Percentiles rank a stretch among this genome's conserved stretches.
phyloP scores from a whole-genome alignment of 179 eudicot genomes.

The Beta macrorhiza region DNA sequence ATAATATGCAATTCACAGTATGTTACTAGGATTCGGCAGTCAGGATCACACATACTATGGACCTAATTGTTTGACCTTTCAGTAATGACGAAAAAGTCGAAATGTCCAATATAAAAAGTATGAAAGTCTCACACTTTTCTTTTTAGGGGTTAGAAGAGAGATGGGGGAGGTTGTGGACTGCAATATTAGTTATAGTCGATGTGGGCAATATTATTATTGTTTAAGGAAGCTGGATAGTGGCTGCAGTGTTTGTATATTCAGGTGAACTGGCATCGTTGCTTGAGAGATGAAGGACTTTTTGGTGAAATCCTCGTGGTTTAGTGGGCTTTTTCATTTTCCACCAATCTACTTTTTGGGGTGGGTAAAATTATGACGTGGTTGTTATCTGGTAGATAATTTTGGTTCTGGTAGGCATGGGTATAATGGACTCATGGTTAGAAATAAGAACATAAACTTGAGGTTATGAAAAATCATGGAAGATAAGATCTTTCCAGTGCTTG shows the following conservation, averaged over 20 bases:
- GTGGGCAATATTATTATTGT: too few species aligned
- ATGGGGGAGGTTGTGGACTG: not conserved
- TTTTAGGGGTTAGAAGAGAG: not conserved
- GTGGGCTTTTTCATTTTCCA: too few species aligned
- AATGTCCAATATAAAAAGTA: not conserved
- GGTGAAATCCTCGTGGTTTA: too few species aligned
- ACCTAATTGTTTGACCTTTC: not conserved
- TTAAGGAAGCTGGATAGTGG: too few species aligned
- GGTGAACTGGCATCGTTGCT: too few species aligned
- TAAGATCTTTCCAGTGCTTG: not conserved
- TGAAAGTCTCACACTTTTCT: not conserved
- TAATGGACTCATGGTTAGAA: not conserved
- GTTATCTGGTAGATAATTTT: not conserved
- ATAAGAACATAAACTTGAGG: not conserved
- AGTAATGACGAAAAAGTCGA: not conserved
- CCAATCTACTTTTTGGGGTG: not conserved
- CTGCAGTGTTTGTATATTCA: too few species aligned
- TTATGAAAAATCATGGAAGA: not conserved
- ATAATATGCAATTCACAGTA: not conserved
- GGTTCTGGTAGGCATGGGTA: not conserved
- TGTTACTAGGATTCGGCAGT: not conserved
- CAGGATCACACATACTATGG: not conserved
- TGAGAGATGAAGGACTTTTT: too few species aligned
- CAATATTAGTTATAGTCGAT: not conserved
- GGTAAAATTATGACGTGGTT: not conserved